Base-by-base conservation (phyloP, 1,284 basidiomycete genomes). In the Coniferiporia weirii region DNA sequence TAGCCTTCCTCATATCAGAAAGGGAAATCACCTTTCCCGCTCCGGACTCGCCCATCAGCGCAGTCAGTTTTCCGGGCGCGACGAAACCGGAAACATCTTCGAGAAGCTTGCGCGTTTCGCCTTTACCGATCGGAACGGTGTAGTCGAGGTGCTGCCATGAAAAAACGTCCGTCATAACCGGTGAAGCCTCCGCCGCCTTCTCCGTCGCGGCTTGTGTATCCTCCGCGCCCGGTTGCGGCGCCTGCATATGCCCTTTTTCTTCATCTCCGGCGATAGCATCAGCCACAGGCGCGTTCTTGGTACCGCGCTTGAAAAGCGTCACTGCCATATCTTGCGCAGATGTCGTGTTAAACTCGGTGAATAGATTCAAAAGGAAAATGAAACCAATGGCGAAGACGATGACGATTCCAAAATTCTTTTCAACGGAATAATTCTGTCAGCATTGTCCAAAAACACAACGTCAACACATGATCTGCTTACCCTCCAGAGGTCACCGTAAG, bases 71-170 rank as follows among this genome's bases (percentile, higher is more conserved):
- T 5, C 90, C 89, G 0, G 91, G 91, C 19, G 82, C 83, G 45
- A 93, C 92, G 71, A 83, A 95, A 0, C 94, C 94, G 57, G 85
- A 88, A 6, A 96, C 82, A 64, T 92, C 80, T 66, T 93, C 81
- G 60, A 95, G 75, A 6, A 95, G 78, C 52, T 77, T 75, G 32
- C 87, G 73, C 0, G 73, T 75, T 57, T 82, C 70, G 7, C 80
- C 83, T 19, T 77, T 77, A 54, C 79, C 74, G 62, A 87, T 76
- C 34, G 77, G 76, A 27, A 93, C 83, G 40, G 79, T 75, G 66
- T 91, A 91, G 40, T 75, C 70, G 47, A 89, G 63, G 63, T 83
- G 73, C 49, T 81, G 75, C 84, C 85, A 89, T 0, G 85, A 79
- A 68, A 89, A 89, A 13, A 80, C 73, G 63, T 82, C 75, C 54